Base-by-base conservation (phyloP, 768 basidiomycete genomes). In the Fibroporia radiculosa region DNA sequence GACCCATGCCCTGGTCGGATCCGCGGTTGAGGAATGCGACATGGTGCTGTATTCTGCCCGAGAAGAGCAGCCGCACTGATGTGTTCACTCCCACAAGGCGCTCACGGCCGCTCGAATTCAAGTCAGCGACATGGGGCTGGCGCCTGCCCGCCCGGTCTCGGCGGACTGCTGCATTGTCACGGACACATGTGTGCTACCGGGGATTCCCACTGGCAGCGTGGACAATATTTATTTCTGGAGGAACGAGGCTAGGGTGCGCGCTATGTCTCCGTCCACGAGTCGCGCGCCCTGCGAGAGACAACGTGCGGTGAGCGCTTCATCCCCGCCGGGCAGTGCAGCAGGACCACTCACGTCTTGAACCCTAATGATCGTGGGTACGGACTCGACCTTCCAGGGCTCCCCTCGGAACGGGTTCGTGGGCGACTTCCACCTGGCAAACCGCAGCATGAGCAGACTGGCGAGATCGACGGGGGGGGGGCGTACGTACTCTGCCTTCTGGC, bases 311-410 rank as follows among this genome's bases (percentile, higher is more conserved):
- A 39, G 13, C 34, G 34, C 20, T n/a, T n/a, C 34, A 20, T 32
- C 18, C 31, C 27, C 23, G 29, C 14, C 6, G 27, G 12, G 36
- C 28, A 18, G 16, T 6, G 34, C n/a, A 52, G 25, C 27, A 42
- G 41, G 19, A 40, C 27, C 13, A 66, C 75, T 51, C 56, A 84
- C 85, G 52, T 81, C 67, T 52, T 67, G 58, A 18, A 80, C 42
- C 52, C 71, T 77, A 38, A 88, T 67, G 45, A 89, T 74, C 6
- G 86, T 86, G 12, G 86, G 86, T 22, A 89, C 68, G 20, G 62
- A 64, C 14, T 58, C 61, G 37, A 88, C 56, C 4, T 73, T 67
- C 78, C 83, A 86, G 3, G 83, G 82, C 13, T 66, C 72, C 42
- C 69, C 69, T 45, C 84, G 78, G 56, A 77, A 84, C 2, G 68